Percentiles rank a stretch among this genome's conserved stretches.
Conservation (phyloP, 495 filamentous ascomycete genomes). For the Penicillium coprophilum region DNA sequence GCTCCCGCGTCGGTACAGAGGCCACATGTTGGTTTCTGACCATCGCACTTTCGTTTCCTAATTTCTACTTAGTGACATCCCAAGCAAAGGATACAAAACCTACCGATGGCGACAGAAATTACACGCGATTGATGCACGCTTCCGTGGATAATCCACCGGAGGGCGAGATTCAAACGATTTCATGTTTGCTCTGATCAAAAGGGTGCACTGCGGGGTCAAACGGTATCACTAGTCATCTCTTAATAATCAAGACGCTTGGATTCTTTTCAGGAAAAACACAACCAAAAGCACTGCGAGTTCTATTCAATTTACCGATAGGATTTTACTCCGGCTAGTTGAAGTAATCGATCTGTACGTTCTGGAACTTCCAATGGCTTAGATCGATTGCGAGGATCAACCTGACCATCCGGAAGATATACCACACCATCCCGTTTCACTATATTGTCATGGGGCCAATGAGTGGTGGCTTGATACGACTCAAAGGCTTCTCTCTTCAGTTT, state of each 20-base stretch:
- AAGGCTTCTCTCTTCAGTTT: slow-evolving; percentile 38
- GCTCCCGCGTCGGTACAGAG: slow-evolving; percentile 21
- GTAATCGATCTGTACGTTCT: slow-evolving; percentile 29
- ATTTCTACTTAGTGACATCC: not conserved
- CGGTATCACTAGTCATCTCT: not conserved
- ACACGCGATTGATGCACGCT: slow-evolving; percentile 24
- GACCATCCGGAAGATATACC: slow-evolving; percentile 26
- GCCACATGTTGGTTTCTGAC: slow-evolving; percentile 20
- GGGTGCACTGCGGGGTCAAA: slow-evolving; percentile 11
- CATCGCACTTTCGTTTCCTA: slow-evolving; percentile 27
- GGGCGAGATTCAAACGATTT: slow-evolving; percentile 9
- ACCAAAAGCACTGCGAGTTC: not conserved
- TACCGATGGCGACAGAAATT: slow-evolving; percentile 25
- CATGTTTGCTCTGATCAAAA: slow-evolving; percentile 7
- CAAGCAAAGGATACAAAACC: not conserved
- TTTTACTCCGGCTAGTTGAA: slow-evolving; percentile 37
- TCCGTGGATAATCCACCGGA: slow-evolving; percentile 19
- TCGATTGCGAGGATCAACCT: slow-evolving; percentile 35
- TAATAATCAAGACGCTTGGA: slow-evolving; percentile 4
- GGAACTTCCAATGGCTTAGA: slow-evolving; percentile 35
- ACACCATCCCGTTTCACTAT: slow-evolving; percentile 23
- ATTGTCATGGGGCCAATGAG: slow-evolving; percentile 46
- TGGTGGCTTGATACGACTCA: slow-evolving; percentile 35
- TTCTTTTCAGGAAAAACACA: not conserved
- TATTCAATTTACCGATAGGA: slow-evolving; percentile 21